Evolutionary conservation across 192 early-diverging fungal species (phyloP).

Genomic region (Coemansia erecta): DNA sequence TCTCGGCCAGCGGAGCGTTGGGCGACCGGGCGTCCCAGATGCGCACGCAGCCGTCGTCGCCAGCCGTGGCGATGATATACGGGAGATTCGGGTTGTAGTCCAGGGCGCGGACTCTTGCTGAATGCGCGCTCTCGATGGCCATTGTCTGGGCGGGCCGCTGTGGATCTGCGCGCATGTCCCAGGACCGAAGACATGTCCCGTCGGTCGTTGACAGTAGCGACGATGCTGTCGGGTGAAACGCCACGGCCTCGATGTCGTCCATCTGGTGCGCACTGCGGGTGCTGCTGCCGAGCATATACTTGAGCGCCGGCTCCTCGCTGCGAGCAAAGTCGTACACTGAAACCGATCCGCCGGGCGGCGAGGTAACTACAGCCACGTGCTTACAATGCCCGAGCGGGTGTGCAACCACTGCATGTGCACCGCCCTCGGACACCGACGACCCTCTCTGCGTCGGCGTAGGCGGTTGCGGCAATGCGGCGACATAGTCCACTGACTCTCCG

Average conservation of each 20-base stretch:
- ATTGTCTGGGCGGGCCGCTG: slow-evolving; percentile 10
- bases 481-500: neutral
- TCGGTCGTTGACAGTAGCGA: slow-evolving; percentile 57
- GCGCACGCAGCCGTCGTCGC: slow-evolving; percentile 83
- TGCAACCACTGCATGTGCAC: neutral
- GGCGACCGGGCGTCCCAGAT: slow-evolving; percentile 82
- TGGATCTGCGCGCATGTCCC: slow-evolving; percentile 66
- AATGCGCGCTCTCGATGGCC: slow-evolving; percentile 63
- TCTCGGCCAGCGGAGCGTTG: slow-evolving; percentile 57
- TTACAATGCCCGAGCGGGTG: neutral
- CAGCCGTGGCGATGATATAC: slow-evolving; percentile 76
- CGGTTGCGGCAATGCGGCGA: neutral
- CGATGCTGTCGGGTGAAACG: slow-evolving; percentile 28
- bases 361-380: neutral
- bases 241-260: slow-evolving; percentile 31
- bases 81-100: slow-evolving; percentile 91
- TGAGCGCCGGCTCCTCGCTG: neutral
- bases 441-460: too few relatives aligned
- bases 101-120: slow-evolving; percentile 64
- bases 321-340: slow-evolving; percentile 20
- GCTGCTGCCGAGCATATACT: slow-evolving; percentile 2
- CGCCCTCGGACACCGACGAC: neutral
- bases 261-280: slow-evolving; percentile 2
- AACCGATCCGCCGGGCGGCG: neutral
- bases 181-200: slow-evolving; percentile 61